Percentiles rank a stretch among this genome's conserved stretches.
Evolutionary conservation across 2,329 filamentous ascomycete genomes (phyloP).

Genomic region (Corniculantispora saksenae): DNA sequence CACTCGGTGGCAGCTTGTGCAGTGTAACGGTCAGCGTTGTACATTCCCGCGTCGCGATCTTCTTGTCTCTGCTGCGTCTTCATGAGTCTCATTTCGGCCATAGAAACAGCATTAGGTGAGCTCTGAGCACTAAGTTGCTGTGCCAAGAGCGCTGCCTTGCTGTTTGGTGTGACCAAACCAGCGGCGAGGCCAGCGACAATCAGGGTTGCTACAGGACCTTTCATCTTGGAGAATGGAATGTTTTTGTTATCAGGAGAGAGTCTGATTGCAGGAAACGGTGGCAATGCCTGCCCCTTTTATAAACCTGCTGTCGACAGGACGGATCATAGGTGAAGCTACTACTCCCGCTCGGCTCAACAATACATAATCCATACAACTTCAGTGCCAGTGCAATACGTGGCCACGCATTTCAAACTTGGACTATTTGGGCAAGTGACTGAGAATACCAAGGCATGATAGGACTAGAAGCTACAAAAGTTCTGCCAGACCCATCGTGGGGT

Average conservation of each 20-base stretch:
- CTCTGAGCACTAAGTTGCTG: conserved; percentile 10
- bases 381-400: not conserved
- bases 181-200: conserved; percentile 8
- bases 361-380: not conserved
- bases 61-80: not conserved
- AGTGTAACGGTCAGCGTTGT: conserved; percentile 21
- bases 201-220: conserved; percentile 1
- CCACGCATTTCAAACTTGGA: not conserved
- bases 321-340: not conserved
- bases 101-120: conserved; percentile 16
- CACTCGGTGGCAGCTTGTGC: conserved; percentile 24
- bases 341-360: not conserved
- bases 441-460: not conserved
- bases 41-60: conserved; percentile 13
- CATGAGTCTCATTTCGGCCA: not conserved
- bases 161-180: not conserved
- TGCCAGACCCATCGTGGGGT: not conserved
- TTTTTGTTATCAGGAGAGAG: too few species aligned
- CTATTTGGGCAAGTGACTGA: conserved; percentile 4
- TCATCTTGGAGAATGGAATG: not conserved
- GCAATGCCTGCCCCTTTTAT: not conserved
- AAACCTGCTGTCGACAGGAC: not conserved
- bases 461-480: not conserved
- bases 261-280: too few species aligned
- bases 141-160: not conserved